phyloP scores from a whole-genome alignment of 495 filamentous ascomycete species.

The Physcia stellaris region DNA sequence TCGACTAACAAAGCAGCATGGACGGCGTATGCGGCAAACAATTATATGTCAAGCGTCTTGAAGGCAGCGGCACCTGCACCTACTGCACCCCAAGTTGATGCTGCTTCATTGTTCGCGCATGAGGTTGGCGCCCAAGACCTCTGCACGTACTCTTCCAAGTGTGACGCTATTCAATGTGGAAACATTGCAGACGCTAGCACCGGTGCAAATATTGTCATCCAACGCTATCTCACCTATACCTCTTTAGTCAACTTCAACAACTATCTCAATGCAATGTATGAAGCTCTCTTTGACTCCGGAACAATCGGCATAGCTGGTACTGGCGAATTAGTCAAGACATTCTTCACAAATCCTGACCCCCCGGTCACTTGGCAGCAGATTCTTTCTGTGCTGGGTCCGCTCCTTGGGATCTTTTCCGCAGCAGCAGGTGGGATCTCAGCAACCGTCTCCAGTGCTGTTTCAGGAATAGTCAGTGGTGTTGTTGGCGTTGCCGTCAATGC shows the following conservation, averaged over 20 bases:
- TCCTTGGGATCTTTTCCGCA: slow-evolving; percentile 4
- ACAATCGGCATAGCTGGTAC: slow-evolving; percentile 2
- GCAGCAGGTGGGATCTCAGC: slow-evolving; percentile 1
- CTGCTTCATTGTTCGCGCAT: background rate
- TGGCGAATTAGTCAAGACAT: slow-evolving; percentile 4
- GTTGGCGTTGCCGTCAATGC: no score
- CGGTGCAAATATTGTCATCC: slow-evolving; percentile 1
- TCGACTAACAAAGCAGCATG: background rate
- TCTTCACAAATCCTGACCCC: slow-evolving; percentile 7
- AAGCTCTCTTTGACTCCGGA: slow-evolving; percentile 5
- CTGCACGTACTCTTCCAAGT: slow-evolving; percentile 7
- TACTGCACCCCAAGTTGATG: slow-evolving; percentile 5
- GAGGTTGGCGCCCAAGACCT: slow-evolving; percentile 3
- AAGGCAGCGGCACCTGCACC: slow-evolving; percentile 1
- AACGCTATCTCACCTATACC: slow-evolving; percentile 7
- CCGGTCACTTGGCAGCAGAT: slow-evolving; percentile 6
- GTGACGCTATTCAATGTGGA: slow-evolving; percentile 1
- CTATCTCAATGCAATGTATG: slow-evolving; percentile 7
- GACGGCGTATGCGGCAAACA: slow-evolving; percentile 5
- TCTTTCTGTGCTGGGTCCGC: slow-evolving; percentile 2
- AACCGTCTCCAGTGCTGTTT: no score
- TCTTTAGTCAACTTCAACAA: slow-evolving; percentile 9
- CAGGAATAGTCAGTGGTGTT: no score
- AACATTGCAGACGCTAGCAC: slow-evolving; percentile 3
- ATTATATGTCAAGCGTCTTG: slow-evolving; percentile 7